These are phyloP conservation scores for Melanomma pulvis-pyrius DNA, from an alignment of 495 filamentous ascomycete genomes.

Conservation along the genomic window DNA sequence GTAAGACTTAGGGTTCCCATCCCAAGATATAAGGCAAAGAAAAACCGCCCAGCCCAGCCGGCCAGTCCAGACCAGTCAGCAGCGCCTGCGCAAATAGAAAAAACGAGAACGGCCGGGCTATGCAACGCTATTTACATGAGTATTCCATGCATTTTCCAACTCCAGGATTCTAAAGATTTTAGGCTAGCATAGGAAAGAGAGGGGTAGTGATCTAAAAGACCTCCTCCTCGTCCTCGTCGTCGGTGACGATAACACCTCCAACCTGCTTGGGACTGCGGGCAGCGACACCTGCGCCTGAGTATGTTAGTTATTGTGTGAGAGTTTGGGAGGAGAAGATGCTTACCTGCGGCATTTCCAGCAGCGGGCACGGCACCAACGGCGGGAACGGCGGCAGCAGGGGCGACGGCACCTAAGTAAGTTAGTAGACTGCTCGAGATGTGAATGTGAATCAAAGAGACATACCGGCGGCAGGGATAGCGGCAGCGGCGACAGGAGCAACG, in stretches of 20 bases:
- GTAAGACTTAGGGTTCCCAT: not conserved
- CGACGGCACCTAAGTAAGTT: too few species aligned
- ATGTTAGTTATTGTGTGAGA: not conserved
- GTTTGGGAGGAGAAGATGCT: not conserved
- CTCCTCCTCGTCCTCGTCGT: conserved; percentile 29
- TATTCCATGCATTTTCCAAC: not conserved
- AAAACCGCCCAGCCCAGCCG: not conserved
- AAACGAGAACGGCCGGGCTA: not conserved
- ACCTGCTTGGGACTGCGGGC: not conserved
- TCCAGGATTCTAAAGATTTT: conserved; percentile 5
- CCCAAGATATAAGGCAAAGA: not conserved
- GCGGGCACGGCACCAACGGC: conserved; percentile 1
- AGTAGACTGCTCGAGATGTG: too few species aligned
- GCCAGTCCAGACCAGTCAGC: conserved; percentile 5
- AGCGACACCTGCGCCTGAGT: not conserved
- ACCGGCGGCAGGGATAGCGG: too few species aligned
- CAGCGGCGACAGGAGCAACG: not conserved
- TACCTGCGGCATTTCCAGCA: conserved; percentile 5
- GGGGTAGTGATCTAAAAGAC: conserved; percentile 9
- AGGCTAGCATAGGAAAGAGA: not conserved
- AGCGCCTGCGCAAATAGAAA: not conserved
- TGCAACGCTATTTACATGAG: conserved; percentile 5
- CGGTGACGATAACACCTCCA: conserved; percentile 10
- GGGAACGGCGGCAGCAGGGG: conserved; percentile 10
- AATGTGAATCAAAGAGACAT: too few species aligned